Evolutionary conservation across 1,139 yeast genomes (phyloP), one percentile per base, ranked within the genome.

Genomic region (Hansenula lynferdii): DNA sequence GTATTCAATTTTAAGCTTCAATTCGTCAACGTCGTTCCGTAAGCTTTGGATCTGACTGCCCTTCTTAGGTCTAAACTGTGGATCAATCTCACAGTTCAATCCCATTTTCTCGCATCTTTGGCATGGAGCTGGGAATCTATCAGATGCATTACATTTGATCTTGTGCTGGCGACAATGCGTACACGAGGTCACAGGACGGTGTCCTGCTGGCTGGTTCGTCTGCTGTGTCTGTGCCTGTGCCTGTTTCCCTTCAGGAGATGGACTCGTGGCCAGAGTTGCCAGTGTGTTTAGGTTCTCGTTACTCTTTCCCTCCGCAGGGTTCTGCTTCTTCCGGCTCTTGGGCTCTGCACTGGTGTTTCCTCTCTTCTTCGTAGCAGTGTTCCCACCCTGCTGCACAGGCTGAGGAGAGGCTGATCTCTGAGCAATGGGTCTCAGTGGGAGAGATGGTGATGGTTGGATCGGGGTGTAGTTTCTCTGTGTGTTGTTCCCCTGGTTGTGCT

Each of bases 91-190:
- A 65, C 97, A 90, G 43, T 73, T 75, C 31, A 89, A 68, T 3
- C 79, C 81, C 85, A 85, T 83, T 53, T 83, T 70, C 35, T 78
- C 82, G 61, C 97, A 90, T 42, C 96, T 64, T 24, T 82, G 75
- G 59, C 97, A 90, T 0, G 96, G 86, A 12, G 70, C 69, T 2
- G 97, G 97, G 50, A 75, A 84, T 44, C 82, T 79, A 20, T 85
- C 92, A 4, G 86, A 75, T 0, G 97, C 97, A 56, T 90, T 86
- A 62, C 97, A 90, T 55, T 84, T 85, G 62, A 89, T 87, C 61
- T 90, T 90, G 58, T 89, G 97, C 57, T 90, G 97, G 39, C 97
- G 78, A 58, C 97, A 90, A 55, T 87, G 94, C 0, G 96, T 85
- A 57, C 97, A 90, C 4, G 95, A 84, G 0, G 96, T 85, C 2